Conservation (phyloP, 495 filamentous ascomycete genomes). For the Penicillium waksmanii region DNA sequence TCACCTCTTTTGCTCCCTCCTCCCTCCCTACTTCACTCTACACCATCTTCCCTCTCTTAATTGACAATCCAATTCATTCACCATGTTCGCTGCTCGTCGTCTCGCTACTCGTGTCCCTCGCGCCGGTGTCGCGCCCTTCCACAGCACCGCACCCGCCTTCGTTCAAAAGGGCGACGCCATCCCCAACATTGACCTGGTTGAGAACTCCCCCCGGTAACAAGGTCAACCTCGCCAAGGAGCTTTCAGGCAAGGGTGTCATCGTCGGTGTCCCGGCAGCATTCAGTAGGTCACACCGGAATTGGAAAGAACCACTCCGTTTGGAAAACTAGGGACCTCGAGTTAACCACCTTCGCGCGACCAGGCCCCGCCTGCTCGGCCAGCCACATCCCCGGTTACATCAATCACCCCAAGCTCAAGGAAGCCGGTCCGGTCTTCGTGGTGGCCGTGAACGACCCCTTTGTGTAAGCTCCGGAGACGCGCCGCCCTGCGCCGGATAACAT, state of each 20-base stretch:
- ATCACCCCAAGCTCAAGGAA: slow-evolving; percentile 69
- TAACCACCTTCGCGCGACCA: slow-evolving; percentile 24
- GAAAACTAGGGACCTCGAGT: background rate
- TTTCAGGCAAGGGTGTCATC: slow-evolving; percentile 74
- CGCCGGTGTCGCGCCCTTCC: slow-evolving; percentile 48
- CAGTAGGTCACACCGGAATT: slow-evolving; percentile 50
- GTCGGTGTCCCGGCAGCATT: slow-evolving; percentile 92
- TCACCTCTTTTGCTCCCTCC: background rate
- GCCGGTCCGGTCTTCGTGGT: slow-evolving; percentile 86
- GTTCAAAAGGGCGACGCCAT: slow-evolving; percentile 64
- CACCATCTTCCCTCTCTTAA: background rate
- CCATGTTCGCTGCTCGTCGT: slow-evolving; percentile 51
- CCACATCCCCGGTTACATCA: slow-evolving; percentile 83
- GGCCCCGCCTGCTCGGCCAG: slow-evolving; percentile 75
- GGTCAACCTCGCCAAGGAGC: slow-evolving; percentile 79
- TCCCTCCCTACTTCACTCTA: background rate
- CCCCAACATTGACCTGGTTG: slow-evolving; percentile 61
- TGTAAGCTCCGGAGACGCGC: slow-evolving; percentile 56
- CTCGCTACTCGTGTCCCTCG: slow-evolving; percentile 40
- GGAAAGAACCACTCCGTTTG: slow-evolving; percentile 2
- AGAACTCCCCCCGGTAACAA: slow-evolving; percentile 73
- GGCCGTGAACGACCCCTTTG: slow-evolving; percentile 93
- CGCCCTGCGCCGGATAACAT: background rate
- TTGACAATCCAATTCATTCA: slow-evolving; percentile 12
- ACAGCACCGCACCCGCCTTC: slow-evolving; percentile 58